These are phyloP conservation scores for Stramenopiles sp. DNA, from an alignment of 352 stramenopile genomes.

Conservation along the genomic window DNA sequence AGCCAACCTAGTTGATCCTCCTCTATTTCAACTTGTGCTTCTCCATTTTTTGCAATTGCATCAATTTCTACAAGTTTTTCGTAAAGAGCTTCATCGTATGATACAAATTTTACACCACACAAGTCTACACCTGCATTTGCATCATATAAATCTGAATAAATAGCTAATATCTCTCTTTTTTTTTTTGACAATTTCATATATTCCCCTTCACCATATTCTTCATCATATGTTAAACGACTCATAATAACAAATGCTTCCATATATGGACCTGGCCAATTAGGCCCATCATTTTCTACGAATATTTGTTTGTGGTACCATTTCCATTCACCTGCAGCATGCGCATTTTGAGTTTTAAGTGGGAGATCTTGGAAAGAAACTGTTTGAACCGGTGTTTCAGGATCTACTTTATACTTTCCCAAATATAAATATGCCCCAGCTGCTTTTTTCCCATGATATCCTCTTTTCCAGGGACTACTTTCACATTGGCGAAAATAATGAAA, in stretches of 20 bases:
- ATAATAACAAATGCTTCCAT: neutral
- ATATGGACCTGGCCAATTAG: too few species aligned
- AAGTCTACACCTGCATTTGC: neutral
- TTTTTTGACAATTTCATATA: neutral
- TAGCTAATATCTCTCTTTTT: neutral
- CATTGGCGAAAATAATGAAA: slow-evolving; percentile 3
- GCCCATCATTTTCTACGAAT: neutral
- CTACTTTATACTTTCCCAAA: neutral
- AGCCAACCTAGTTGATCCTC: neutral
- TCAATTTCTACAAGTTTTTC: neutral
- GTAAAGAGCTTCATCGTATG: neutral
- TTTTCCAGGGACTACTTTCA: neutral
- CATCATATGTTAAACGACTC: neutral
- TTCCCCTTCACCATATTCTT: neutral
- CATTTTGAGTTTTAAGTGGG: neutral
- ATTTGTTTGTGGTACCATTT: neutral
- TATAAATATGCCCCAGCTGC: neutral
- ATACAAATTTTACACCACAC: slow-evolving; percentile 2
- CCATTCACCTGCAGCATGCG: neutral
- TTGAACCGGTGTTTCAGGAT: neutral
- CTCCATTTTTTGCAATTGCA: slow-evolving; percentile 3
- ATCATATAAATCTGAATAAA: neutral
- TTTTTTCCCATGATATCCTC: neutral
- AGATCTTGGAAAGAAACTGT: neutral
- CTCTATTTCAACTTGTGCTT: neutral